phyloP scores from a whole-genome alignment of 306 rosid species.

The Myrica gale region DNA sequence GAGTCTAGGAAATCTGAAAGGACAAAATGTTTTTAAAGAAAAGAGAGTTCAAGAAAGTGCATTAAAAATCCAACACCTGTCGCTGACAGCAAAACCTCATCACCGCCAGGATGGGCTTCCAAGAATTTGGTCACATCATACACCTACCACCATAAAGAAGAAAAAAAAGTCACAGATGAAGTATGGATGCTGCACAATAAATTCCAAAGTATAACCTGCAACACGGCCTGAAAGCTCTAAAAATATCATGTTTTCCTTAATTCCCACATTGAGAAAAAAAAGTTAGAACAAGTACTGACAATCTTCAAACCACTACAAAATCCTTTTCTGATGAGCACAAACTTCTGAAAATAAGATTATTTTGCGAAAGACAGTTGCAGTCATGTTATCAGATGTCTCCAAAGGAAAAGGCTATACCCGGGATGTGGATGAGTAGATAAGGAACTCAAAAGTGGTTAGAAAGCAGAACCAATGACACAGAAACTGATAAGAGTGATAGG shows the following conservation, averaged over 20 bases:
- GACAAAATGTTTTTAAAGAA: too few relatives aligned
- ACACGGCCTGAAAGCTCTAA: background rate
- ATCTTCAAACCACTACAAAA: background rate
- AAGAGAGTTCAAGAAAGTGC: too few relatives aligned
- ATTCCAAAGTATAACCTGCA: background rate
- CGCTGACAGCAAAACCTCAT: conserved; percentile 54
- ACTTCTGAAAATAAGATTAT: background rate
- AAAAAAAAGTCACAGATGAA: background rate
- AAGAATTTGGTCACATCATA: conserved; percentile 56
- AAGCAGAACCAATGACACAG: too few relatives aligned
- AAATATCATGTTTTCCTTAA: background rate
- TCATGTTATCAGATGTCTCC: too few relatives aligned
- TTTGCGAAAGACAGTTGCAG: background rate
- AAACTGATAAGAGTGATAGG: too few relatives aligned
- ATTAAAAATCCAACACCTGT: too few relatives aligned
- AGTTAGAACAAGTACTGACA: background rate
- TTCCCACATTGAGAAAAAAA: background rate
- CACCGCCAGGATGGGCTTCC: conserved; percentile 66
- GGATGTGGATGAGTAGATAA: too few relatives aligned
- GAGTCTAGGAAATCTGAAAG: too few relatives aligned
- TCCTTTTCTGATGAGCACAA: background rate
- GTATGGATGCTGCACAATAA: background rate
- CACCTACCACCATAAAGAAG: conserved; percentile 31
- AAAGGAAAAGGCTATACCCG: too few relatives aligned
- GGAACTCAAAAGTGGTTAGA: too few relatives aligned